Evolutionary conservation across 495 filamentous ascomycete species (phyloP).

Genomic region (Neurospora intermedia): DNA sequence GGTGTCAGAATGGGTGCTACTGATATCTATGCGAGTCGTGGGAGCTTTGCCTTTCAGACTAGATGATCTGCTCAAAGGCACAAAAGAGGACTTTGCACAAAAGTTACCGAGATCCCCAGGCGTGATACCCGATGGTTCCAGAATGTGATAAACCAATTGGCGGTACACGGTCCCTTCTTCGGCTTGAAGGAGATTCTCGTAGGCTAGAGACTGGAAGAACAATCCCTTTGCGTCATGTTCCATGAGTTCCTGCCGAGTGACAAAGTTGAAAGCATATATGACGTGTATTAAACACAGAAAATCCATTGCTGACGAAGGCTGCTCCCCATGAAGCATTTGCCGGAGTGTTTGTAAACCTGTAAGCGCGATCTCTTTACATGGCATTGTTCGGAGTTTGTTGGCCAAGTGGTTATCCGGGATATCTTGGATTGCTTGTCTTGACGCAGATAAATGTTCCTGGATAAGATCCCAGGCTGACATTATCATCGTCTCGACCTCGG

Average conservation of each 20-base stretch:
- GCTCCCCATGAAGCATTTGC: conserved; percentile 20
- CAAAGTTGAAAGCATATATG: conserved; percentile 34
- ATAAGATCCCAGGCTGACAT: conserved; percentile 31
- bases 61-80: conserved; percentile 6
- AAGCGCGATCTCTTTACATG: conserved; percentile 24
- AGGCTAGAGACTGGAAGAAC: conserved; percentile 31
- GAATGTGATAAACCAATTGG: conserved; percentile 25
- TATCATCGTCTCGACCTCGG: conserved; percentile 30
- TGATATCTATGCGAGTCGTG: background rate
- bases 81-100: background rate
- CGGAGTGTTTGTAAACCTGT: conserved; percentile 27
- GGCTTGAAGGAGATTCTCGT: conserved; percentile 19
- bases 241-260: conserved; percentile 25
- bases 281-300: conserved; percentile 35
- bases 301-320: conserved; percentile 23
- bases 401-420: conserved; percentile 28
- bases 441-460: conserved; percentile 29
- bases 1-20: conserved; percentile 16
- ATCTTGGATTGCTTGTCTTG: conserved; percentile 25
- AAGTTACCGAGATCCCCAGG: conserved; percentile 7
- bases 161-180: conserved; percentile 20
- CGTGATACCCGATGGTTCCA: conserved; percentile 25
- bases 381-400: conserved; percentile 24
- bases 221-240: conserved; percentile 15
- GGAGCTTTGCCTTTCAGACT: conserved; percentile 33